phyloP scores from a whole-genome alignment of 2,329 filamentous ascomycete genomes.

The Calonectria leucothoes region DNA sequence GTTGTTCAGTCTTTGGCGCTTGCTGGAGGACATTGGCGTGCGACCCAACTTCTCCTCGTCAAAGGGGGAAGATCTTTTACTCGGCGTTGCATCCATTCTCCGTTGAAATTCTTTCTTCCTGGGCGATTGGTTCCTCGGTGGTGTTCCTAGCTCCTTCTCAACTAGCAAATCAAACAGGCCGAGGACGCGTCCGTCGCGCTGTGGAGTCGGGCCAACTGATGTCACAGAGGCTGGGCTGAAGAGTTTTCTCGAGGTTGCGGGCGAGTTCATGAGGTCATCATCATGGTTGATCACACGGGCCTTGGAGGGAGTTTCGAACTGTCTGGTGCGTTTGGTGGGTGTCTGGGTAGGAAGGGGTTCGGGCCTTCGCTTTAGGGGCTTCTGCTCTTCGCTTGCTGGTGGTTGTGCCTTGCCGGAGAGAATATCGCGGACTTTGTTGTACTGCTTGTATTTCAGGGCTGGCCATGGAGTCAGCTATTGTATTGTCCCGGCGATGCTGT shows the following conservation, averaged over 20 bases:
- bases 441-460: slow-evolving; percentile 83
- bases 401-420: slow-evolving; percentile 64
- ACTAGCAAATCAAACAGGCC: slow-evolving; percentile 80
- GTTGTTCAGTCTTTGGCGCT: slow-evolving; percentile 69
- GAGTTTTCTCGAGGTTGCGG: slow-evolving; percentile 66
- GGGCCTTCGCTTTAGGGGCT: slow-evolving; percentile 55
- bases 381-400: slow-evolving; percentile 51
- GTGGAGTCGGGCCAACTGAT: slow-evolving; percentile 81
- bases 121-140: slow-evolving; percentile 54
- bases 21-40: slow-evolving; percentile 68
- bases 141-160: slow-evolving; percentile 61
- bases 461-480: slow-evolving; percentile 8
- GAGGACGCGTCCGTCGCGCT: slow-evolving; percentile 80
- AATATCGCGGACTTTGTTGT: slow-evolving; percentile 73
- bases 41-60: slow-evolving; percentile 52
- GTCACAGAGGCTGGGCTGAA: slow-evolving; percentile 71
- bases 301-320: slow-evolving; percentile 61
- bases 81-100: slow-evolving; percentile 56
- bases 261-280: slow-evolving; percentile 63
- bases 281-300: slow-evolving; percentile 45
- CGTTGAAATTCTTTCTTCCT: slow-evolving; percentile 33
- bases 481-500: background rate
- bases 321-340: slow-evolving; percentile 63
- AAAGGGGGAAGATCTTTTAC: slow-evolving; percentile 51
- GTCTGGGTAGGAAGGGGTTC: slow-evolving; percentile 53